Evolutionary conservation across 2,329 filamentous ascomycete species (phyloP), one percentile per base, ranked within the genome.

Genomic region (Hymenoscyphus fraxineus): DNA sequence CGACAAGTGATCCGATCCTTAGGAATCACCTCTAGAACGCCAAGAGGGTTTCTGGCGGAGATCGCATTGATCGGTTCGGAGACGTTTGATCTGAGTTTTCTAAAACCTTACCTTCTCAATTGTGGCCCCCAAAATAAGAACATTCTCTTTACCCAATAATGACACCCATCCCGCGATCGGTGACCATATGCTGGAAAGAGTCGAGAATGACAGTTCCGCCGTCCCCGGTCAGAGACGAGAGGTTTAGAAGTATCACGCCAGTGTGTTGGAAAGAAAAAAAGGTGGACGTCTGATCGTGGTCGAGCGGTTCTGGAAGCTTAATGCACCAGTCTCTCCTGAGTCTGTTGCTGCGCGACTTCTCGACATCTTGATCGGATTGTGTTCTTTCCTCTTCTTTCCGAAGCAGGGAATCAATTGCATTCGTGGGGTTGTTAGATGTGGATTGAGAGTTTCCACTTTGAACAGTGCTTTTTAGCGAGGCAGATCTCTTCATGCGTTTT

Each of bases 41-140:
- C 67, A 67, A 67, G 65, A 15, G 40, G 59, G 12, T 58, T 16
- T 44, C n/a, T 44, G 41, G 41, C 41, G 41, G 62, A 44, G 58
- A 63, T 38, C 63, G 64, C 63, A 65, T 58, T 65, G 64, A 60
- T 51, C 60, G 56, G 35, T 35, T 41, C 44, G 10, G 51, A 5
- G 66, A 35, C 41, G 41, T 68, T 68, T 68, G 67, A 68, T 68
- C 41, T 19, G 16, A 40, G 32, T 27, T 39, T 40, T 47, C 41
- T 35, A 16, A 47, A 58, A 54, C 55, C 61, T 54, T 58, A 22
- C 32, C 41, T 6, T 55, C 31, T 19, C 10, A 39, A 13, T 41
- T 56, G 35, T 40, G 38, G 44, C 35, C 44, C 40, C 60, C 5
- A 44, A 44, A n/a, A 44, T 44, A n/a, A 15, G 41, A 44, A 44